A percentile compares a stretch with the other conserved stretches of the same genome.
Conservation (phyloP, 371 early-diverging fungal species). For the Actinomucor elegans region DNA sequence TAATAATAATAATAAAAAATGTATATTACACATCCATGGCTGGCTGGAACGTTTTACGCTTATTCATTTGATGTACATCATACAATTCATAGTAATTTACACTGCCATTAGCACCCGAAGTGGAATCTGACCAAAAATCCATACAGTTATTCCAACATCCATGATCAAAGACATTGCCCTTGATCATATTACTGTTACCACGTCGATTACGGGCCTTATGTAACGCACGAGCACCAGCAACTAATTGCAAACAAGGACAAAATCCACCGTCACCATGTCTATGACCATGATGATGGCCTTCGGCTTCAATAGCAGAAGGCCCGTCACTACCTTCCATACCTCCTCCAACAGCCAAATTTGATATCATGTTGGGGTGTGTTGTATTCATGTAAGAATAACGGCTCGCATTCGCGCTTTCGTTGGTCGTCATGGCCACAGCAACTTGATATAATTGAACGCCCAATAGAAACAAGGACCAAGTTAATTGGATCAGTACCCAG, state of each 20-base stretch:
- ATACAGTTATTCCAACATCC: conserved; percentile 76
- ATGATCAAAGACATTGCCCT: conserved; percentile 65
- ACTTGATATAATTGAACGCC: conserved; percentile 80
- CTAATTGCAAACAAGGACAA: conserved; percentile 46
- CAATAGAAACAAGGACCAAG: conserved; percentile 82
- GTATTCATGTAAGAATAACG: conserved; percentile 54
- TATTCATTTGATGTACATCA: conserved; percentile 32
- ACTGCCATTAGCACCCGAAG: conserved; percentile 49
- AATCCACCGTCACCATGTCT: conserved; percentile 24
- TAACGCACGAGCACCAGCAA: conserved; percentile 47
- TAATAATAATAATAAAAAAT: background rate
- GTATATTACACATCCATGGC: conserved; percentile 16
- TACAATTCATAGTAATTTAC: conserved; percentile 65
- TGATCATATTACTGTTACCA: conserved; percentile 5
- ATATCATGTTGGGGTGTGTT: conserved; percentile 27
- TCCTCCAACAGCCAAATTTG: conserved; percentile 39
- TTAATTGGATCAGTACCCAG: conserved; percentile 74
- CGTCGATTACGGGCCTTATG: conserved; percentile 34
- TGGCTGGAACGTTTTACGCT: conserved; percentile 1
- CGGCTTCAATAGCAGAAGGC: conserved; percentile 26
- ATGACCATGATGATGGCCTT: conserved; percentile 6
- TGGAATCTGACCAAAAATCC: conserved; percentile 77
- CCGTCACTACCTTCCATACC: conserved; percentile 41
- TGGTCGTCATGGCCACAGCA: conserved; percentile 80
- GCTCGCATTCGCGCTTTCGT: conserved; percentile 80